phyloP scores from a whole-genome alignment of 495 filamentous ascomycete genomes.

The Staphylotrichum tortipilum region DNA sequence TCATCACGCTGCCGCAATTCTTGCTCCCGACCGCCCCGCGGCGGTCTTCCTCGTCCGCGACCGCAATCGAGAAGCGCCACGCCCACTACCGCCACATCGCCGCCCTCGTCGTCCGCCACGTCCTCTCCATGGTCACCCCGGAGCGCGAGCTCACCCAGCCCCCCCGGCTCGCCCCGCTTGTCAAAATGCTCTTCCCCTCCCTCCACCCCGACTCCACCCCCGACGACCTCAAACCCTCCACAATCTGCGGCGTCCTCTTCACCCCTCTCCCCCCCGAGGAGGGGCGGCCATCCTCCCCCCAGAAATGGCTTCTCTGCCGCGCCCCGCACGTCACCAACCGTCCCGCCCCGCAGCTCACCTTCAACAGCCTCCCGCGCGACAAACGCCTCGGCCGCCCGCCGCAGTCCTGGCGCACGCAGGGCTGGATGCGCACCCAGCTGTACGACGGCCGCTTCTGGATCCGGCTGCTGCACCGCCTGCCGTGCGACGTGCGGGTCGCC shows the following conservation, averaged over 20 bases:
- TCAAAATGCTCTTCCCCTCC: constrained; percentile 31
- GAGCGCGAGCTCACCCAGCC: constrained; percentile 25
- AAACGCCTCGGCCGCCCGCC: constrained; percentile 1
- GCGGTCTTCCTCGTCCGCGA: constrained; percentile 6
- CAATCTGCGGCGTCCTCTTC: constrained; percentile 46
- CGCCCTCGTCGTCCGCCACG: constrained; percentile 29
- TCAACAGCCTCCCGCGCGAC: constrained; percentile 9
- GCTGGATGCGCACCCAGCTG: no score
- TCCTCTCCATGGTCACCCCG: constrained; percentile 33
- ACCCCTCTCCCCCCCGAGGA: constrained; percentile 29
- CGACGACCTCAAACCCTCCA: constrained; percentile 38
- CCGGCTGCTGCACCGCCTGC: constrained; percentile 39
- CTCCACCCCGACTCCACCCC: constrained; percentile 9
- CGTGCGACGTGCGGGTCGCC: constrained; percentile 34
- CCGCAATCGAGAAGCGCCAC: constrained; percentile 20
- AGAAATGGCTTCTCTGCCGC: constrained; percentile 35
- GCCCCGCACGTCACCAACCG: constrained; percentile 28
- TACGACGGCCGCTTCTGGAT: constrained; percentile 88
- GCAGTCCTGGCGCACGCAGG: no score
- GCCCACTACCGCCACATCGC: constrained; percentile 30
- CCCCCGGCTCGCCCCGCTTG: constrained; percentile 25
- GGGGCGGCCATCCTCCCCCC: neutral
- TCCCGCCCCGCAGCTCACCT: constrained; percentile 12
- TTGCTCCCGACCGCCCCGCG: constrained; percentile 5
- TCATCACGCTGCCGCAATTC: constrained; percentile 33